phyloP scores from a whole-genome alignment of 257 asterid genomes.

The Coffea canephora region DNA sequence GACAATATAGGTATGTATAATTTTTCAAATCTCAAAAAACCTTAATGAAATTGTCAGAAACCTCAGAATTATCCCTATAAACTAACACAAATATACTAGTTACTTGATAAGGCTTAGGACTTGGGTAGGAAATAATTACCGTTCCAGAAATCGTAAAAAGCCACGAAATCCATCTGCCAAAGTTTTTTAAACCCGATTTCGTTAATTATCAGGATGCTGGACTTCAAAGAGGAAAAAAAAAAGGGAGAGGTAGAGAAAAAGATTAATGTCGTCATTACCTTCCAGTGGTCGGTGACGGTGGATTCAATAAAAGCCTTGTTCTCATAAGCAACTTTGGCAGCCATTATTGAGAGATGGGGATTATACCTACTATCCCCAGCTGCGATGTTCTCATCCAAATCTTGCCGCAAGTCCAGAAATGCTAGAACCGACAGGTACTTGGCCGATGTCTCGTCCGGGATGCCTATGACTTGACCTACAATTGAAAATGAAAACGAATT shows the following conservation, averaged over 20 bases:
- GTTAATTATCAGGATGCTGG: neutral
- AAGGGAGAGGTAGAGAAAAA: too few species aligned
- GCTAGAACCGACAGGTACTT: slow-evolving; percentile 1
- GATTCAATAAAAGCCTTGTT: slow-evolving; percentile 28
- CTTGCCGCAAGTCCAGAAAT: slow-evolving; percentile 30
- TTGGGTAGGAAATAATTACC: slow-evolving; percentile 12
- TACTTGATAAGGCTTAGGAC: neutral
- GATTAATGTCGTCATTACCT: slow-evolving; percentile 25
- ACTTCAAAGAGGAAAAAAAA: neutral
- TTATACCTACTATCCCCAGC: slow-evolving; percentile 29
- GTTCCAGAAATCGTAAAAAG: slow-evolving; percentile 40
- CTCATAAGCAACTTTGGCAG: slow-evolving; percentile 54
- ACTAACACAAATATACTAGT: too few species aligned
- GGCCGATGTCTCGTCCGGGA: slow-evolving; percentile 7
- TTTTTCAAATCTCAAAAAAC: too few species aligned
- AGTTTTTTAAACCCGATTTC: neutral
- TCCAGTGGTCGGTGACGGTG: slow-evolving; percentile 38
- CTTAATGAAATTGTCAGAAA: too few species aligned
- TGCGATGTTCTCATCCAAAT: slow-evolving; percentile 22
- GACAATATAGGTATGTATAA: too few species aligned
- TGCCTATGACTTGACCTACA: slow-evolving; percentile 2
- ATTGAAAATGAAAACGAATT: neutral
- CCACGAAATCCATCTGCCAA: slow-evolving; percentile 48
- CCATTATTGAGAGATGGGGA: slow-evolving; percentile 47
- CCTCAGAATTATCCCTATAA: too few species aligned